Conservation (phyloP, 352 stramenopile species). For the Pythium graminicola region DNA sequence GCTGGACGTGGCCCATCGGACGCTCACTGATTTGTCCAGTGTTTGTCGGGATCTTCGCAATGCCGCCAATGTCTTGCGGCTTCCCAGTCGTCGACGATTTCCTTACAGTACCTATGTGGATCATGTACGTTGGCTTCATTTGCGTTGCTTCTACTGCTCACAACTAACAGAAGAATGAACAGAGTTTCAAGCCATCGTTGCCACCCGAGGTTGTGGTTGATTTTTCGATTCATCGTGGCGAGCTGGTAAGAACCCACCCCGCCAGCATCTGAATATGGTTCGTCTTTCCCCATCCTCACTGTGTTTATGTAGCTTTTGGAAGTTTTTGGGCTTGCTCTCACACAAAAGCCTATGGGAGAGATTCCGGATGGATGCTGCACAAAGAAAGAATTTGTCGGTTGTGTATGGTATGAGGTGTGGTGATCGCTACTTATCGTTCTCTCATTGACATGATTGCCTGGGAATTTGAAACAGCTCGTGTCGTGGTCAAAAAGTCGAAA, state of each 20-base stretch:
- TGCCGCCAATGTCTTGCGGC: conserved; percentile 57
- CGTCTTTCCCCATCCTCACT: too few species aligned
- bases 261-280: too few species aligned
- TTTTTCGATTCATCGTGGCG: conserved; percentile 75
- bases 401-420: conserved; percentile 74
- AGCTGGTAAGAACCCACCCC: conserved; percentile 61
- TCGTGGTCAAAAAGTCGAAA: conserved; percentile 70
- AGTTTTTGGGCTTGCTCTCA: conserved; percentile 51
- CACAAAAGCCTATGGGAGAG: conserved; percentile 41
- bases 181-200: conserved; percentile 69
- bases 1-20: conserved; percentile 43
- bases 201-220: conserved; percentile 72
- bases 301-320: conserved; percentile 49
- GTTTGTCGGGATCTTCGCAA: conserved; percentile 67
- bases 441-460: too few species aligned
- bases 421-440: too few species aligned
- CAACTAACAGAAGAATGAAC: neutral
- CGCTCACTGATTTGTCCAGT: conserved; percentile 36
- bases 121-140: conserved; percentile 62
- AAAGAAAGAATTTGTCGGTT: conserved; percentile 76
- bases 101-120: conserved; percentile 76
- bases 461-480: conserved; percentile 59
- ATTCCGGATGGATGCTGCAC: conserved; percentile 60
- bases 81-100: conserved; percentile 71
- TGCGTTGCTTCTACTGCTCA: neutral